A percentile compares a stretch with the other conserved stretches of the same genome.
phyloP scores from a whole-genome alignment of 495 filamentous ascomycete genomes.

The Thermochaetoides thermophila region DNA sequence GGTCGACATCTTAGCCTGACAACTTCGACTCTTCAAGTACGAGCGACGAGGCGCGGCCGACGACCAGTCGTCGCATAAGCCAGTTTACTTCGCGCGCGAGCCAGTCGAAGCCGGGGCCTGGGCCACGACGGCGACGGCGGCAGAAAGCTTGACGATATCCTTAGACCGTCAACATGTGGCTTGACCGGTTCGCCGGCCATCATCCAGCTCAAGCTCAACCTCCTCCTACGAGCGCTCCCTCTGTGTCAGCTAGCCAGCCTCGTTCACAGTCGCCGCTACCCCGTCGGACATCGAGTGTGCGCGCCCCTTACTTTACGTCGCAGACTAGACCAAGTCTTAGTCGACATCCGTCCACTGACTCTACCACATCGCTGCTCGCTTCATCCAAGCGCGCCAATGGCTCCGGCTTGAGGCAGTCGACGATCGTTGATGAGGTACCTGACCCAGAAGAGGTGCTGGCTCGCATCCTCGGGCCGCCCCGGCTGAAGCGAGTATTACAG shows the following conservation, averaged over 20 bases:
- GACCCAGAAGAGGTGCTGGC: conserved; percentile 64
- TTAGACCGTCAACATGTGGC: conserved; percentile 79
- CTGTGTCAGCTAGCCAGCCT: conserved; percentile 24
- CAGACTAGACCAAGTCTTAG: too few relatives aligned
- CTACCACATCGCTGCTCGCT: conserved; percentile 53
- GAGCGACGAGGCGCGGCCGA: background rate
- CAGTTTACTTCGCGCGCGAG: background rate
- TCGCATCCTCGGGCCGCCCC: conserved; percentile 47
- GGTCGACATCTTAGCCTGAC: too few relatives aligned
- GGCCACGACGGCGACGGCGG: background rate
- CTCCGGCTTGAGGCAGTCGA: conserved; percentile 43
- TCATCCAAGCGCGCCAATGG: conserved; percentile 49
- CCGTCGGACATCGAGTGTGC: conserved; percentile 43
- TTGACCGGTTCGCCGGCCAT: conserved; percentile 70
- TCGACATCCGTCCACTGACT: conserved; percentile 62
- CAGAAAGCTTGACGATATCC: too few relatives aligned
- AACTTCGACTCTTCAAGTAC: too few relatives aligned
- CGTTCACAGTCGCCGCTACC: conserved; percentile 54
- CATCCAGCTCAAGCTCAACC: too few relatives aligned
- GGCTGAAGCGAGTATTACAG: conserved; percentile 6
- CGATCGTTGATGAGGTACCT: conserved; percentile 37
- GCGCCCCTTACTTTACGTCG: conserved; percentile 37
- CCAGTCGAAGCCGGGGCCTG: background rate
- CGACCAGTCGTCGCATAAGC: too few relatives aligned
- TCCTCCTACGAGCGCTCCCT: conserved; percentile 37